These are phyloP conservation scores for Neurospora discreta DNA, from an alignment of 495 filamentous ascomycete genomes.

Conservation along the genomic window DNA sequence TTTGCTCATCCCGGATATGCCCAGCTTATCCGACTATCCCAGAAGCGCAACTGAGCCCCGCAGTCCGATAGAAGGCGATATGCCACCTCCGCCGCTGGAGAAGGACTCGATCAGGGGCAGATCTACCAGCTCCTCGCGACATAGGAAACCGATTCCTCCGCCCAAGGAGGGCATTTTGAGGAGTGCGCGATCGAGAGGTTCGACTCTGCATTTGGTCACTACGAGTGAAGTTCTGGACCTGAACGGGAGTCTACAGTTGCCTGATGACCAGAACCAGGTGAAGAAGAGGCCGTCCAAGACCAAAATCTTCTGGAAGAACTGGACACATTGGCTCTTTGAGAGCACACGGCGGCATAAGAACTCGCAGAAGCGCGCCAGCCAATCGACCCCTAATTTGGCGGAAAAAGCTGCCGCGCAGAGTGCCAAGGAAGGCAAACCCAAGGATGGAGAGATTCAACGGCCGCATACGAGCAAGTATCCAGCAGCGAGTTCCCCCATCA, in stretches of 20 bases:
- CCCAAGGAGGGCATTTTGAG: conserved; percentile 63
- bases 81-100: conserved; percentile 58
- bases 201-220: conserved; percentile 70
- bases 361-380: conserved; percentile 36
- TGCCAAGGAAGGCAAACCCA: conserved; percentile 33
- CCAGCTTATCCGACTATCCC: conserved; percentile 42
- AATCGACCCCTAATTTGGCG: conserved; percentile 42
- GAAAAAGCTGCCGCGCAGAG: conserved; percentile 23
- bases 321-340: conserved; percentile 43
- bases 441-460: conserved; percentile 34
- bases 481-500: conserved; percentile 9
- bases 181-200: conserved; percentile 56
- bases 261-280: conserved; percentile 26
- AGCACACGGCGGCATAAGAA: conserved; percentile 31
- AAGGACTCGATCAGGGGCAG: conserved; percentile 55
- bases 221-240: conserved; percentile 35
- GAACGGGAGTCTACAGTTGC: conserved; percentile 15
- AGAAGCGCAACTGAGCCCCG: conserved; percentile 22
- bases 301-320: conserved; percentile 59
- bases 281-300: conserved; percentile 37
- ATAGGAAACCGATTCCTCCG: conserved; percentile 62
- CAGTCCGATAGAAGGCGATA: conserved; percentile 27
- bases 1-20: conserved; percentile 51
- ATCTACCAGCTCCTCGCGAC: conserved; percentile 56
- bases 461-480: conserved; percentile 45